These are phyloP conservation scores for Artemisia tridentata DNA, from an alignment of 129 eudicot genomes.

Conservation along the genomic window DNA sequence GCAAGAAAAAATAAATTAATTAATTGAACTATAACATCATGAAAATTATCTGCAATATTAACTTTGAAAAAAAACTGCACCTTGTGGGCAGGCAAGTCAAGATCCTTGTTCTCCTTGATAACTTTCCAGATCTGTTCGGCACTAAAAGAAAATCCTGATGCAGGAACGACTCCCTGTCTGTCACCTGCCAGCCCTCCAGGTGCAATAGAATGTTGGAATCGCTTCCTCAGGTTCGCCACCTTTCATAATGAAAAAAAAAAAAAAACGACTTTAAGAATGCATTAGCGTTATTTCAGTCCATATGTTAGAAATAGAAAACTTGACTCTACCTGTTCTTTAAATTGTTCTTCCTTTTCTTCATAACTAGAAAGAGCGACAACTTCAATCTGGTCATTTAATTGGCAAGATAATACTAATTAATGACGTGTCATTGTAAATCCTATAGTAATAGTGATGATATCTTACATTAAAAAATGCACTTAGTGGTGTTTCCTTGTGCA, in stretches of 20 bases:
- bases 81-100: constrained; percentile 41
- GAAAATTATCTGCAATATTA: neutral
- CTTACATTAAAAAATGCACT: constrained; percentile 64
- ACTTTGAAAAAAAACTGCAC: constrained; percentile 14
- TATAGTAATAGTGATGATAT: neutral
- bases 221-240: constrained; percentile 32
- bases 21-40: neutral
- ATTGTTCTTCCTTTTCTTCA: constrained; percentile 64
- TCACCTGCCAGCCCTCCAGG: constrained; percentile 44
- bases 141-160: constrained; percentile 39
- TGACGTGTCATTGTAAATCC: neutral
- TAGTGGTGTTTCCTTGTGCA: constrained; percentile 56
- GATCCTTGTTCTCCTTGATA: constrained; percentile 39
- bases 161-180: constrained; percentile 39
- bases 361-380: constrained; percentile 59
- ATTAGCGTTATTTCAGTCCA: too few species aligned
- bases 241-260: neutral
- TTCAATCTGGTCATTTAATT: constrained; percentile 44
- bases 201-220: constrained; percentile 37
- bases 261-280: neutral
- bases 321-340: constrained; percentile 52
- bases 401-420: neutral
- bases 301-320: neutral
- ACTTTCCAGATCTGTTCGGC: constrained; percentile 38
- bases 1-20: neutral